These are phyloP conservation scores for Aspergillus pseudoviridinutans DNA, from an alignment of 2,329 filamentous ascomycete genomes.

Conservation along the genomic window DNA sequence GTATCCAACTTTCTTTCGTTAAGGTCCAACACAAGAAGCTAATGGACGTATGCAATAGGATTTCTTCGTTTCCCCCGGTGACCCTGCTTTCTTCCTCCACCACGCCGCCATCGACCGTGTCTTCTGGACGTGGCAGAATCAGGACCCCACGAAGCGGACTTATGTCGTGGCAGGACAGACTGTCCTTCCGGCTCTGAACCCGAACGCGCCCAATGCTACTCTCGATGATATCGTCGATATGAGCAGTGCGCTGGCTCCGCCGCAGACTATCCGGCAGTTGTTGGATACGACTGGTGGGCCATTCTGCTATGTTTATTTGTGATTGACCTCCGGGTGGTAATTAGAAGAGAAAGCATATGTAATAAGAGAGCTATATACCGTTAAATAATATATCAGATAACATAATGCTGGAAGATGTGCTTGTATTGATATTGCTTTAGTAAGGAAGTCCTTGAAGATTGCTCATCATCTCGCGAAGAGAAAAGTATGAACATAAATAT, in stretches of 20 bases:
- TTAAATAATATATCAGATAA: not conserved
- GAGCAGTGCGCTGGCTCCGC: conserved; percentile 9
- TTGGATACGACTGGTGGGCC: conserved; percentile 20
- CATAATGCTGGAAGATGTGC: not conserved
- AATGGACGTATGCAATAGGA: conserved; percentile 21
- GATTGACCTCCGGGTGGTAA: not conserved
- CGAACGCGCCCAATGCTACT: conserved; percentile 15
- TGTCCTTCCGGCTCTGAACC: not conserved
- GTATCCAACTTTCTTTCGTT: not conserved
- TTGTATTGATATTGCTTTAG: not conserved
- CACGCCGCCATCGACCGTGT: conserved; percentile 45
- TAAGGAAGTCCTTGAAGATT: too few species aligned
- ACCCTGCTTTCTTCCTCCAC: conserved; percentile 46
- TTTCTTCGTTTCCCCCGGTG: conserved; percentile 41
- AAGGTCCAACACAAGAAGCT: not conserved
- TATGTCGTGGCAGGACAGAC: conserved; percentile 9
- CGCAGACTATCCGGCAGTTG: conserved; percentile 13
- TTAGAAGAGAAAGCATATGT: not conserved
- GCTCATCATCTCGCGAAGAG: too few species aligned
- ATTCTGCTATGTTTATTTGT: conserved; percentile 23
- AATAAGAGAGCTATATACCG: not conserved
- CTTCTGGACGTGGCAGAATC: conserved; percentile 49
- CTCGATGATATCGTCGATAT: conserved; percentile 24
- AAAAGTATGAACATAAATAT: too few species aligned
- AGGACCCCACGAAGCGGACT: conserved; percentile 1